Evolutionary conservation across 768 basidiomycete genomes (phyloP).

Genomic region (Lactifluus rugatus): DNA sequence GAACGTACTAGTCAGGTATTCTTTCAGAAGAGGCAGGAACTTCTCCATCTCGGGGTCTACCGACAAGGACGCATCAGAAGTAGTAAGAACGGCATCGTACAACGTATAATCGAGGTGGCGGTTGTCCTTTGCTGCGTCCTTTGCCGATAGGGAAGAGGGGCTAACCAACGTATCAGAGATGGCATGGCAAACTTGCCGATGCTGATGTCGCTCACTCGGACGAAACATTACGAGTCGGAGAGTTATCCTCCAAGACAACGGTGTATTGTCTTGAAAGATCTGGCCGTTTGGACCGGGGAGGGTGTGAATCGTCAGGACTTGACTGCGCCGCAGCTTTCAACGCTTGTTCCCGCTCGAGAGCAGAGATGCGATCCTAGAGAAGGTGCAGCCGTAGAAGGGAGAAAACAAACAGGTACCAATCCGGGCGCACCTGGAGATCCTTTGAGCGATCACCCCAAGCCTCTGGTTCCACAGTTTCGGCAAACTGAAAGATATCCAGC

Average conservation of each 20-base stretch:
- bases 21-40: constrained; percentile 66
- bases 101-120: constrained; percentile 42
- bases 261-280: constrained; percentile 16
- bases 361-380: constrained; percentile 22
- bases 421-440: constrained; percentile 49
- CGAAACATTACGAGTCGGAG: constrained; percentile 1
- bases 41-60: constrained; percentile 63
- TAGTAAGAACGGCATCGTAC: constrained; percentile 52
- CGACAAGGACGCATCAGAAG: constrained; percentile 10
- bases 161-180: constrained; percentile 26
- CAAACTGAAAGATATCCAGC: constrained; percentile 67
- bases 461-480: constrained; percentile 62
- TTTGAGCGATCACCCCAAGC: constrained; percentile 58
- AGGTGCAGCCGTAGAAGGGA: background rate
- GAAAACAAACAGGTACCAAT: background rate
- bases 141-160: constrained; percentile 45
- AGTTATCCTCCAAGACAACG: constrained; percentile 8
- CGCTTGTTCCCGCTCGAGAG: constrained; percentile 21
- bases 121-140: constrained; percentile 31
- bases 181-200: background rate
- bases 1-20: constrained; percentile 51
- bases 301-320: background rate
- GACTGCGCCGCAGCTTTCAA: background rate
- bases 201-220: constrained; percentile 22
- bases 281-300: constrained; percentile 5